Conservation (phyloP, 768 basidiomycete genomes). For the Auriculariales sp. region DNA sequence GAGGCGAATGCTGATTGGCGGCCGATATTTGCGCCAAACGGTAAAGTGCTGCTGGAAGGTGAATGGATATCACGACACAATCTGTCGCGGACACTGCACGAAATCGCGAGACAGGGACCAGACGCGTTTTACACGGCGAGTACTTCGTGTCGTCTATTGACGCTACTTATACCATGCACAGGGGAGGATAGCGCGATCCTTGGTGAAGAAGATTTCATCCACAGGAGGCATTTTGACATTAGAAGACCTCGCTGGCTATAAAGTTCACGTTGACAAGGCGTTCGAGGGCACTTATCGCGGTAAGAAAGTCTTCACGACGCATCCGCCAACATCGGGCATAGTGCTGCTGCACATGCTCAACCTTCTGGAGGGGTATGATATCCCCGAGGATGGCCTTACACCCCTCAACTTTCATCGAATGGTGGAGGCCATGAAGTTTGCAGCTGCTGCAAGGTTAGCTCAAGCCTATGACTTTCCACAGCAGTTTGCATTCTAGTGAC, state of each 20-base stretch:
- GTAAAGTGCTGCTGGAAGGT: conserved; percentile 56
- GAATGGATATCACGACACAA: conserved; percentile 59
- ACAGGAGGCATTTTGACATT: conserved; percentile 73
- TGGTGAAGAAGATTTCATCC: conserved; percentile 51
- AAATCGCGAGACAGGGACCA: conserved; percentile 62
- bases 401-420: conserved; percentile 61
- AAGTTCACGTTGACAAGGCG: conserved; percentile 53
- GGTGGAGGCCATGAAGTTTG: conserved; percentile 76
- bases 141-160: conserved; percentile 8
- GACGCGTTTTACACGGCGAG: conserved; percentile 69
- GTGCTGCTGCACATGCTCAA: conserved; percentile 91
- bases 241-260: conserved; percentile 59
- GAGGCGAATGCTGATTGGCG: conserved; percentile 59
- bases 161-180: conserved; percentile 14
- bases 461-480: not conserved
- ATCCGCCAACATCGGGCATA: conserved; percentile 77
- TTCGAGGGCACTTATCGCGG: conserved; percentile 65
- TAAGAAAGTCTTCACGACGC: conserved; percentile 68
- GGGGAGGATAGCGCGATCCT: conserved; percentile 70
- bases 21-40: conserved; percentile 69
- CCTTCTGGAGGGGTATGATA: conserved; percentile 59
- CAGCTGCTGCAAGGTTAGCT: conserved; percentile 45
- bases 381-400: conserved; percentile 33
- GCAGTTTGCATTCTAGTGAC: too few relatives aligned
- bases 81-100: conserved; percentile 60